These are phyloP conservation scores for Phragmites australis DNA, from an alignment of 176 grass and related monocot genomes.

Conservation along the genomic window DNA sequence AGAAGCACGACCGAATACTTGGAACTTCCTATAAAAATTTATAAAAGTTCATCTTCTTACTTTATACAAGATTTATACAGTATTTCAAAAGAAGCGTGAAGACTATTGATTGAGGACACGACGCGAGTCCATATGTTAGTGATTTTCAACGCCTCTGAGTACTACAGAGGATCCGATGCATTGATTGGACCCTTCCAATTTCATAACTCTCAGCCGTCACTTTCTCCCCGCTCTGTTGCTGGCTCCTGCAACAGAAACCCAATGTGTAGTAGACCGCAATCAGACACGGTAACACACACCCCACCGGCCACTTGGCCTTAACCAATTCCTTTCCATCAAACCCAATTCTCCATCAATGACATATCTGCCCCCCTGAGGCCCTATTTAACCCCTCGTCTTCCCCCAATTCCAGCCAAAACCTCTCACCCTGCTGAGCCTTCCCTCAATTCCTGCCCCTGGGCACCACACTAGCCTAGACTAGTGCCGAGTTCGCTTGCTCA, in stretches of 20 bases:
- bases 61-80: not conserved
- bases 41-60: not conserved
- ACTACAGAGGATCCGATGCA: too few species aligned
- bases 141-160: too few species aligned
- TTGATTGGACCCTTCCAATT: not conserved
- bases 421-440: not conserved
- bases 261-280: not conserved
- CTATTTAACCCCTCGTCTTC: constrained; percentile 33
- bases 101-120: too few species aligned
- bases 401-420: not conserved
- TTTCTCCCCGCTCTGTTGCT: not conserved
- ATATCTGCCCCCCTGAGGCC: not conserved
- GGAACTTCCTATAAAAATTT: not conserved
- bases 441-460: not conserved
- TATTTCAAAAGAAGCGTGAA: not conserved
- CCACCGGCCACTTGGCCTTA: not conserved
- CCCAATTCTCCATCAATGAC: not conserved
- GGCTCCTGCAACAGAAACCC: not conserved
- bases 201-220: not conserved
- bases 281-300: not conserved
- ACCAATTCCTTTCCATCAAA: not conserved
- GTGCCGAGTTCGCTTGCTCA: not conserved
- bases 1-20: not conserved
- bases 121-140: too few species aligned
- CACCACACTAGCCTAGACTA: constrained; percentile 12